Base-by-base conservation (phyloP, 192 early-diverging fungal genomes). In the Entomortierella beljakovae region DNA sequence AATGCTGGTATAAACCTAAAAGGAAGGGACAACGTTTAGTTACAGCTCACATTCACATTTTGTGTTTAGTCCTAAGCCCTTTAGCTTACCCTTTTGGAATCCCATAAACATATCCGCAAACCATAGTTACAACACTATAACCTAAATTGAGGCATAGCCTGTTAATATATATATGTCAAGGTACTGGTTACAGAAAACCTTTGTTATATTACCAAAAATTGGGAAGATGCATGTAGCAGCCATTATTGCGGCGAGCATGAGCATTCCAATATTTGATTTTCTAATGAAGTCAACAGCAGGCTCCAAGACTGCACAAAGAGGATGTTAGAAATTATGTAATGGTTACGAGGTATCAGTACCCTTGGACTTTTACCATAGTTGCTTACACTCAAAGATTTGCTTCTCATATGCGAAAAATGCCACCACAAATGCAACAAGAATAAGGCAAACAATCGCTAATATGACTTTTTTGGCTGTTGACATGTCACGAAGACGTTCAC, bases 191-290 rank as follows among this genome's bases (percentile, higher is more conserved):
- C 11, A 40, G 7, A 26, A 34, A 28, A 38, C 8, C 7, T n/a
- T 7, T 6, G 6, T 46, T 11, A 34, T n/a, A 10, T 57, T 68
- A 76, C 73, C 73, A 46, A 76, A 63, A 29, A 76, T 57, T 15
- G 73, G 73, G 37, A 76, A 76, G 60, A 76, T 76, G 38, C 73
- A 76, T 28, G 73, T 76, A 15, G 73, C 73, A 34, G 23, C 37
- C 60, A 76, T 62, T 33, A 76, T 61, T 33, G 33, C 26, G 1
- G 48, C 64, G 13, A 76, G 22, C 4, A 76, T 54, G 0, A 22
- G 8, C 18, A 76, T 68, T 2, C 73, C 73, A 5, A 33, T 59
- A 20, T 25, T 61, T 2, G 73, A 76, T 20, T 28, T 42, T 28
- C 73, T 57, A 32, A 76, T 57, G 28, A 43, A 76, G 13, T 26